Evolutionary conservation across 768 basidiomycete species (phyloP), one percentile per base, ranked within the genome.

Genomic region (Asterophora lycoperdoides): DNA sequence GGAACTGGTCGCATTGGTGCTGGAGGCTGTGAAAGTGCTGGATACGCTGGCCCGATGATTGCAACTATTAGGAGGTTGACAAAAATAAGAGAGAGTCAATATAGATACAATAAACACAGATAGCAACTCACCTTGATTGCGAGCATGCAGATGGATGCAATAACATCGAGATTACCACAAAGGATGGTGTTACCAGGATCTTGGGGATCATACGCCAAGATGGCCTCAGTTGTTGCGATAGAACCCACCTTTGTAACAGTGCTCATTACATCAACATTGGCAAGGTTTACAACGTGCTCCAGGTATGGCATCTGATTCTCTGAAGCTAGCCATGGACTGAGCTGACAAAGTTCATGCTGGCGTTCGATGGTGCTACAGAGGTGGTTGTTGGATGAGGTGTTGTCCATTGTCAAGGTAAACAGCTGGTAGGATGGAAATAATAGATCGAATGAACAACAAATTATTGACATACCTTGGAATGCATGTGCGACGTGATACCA

Each of bases 171-270:
- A 0, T 52, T 61, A 5, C 59, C 55, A 8, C 53, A 51, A 11
- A 62, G 50, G 3, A 68, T 53, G 7, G 49, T 42, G 41, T 68
- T 68, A 23, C 46, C 51, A 1, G 18, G 11, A 2, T 55, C 40
- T 0, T 13, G 19, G 1, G 67, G 67, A 29, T 69, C 59, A 41
- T 61, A 68, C 23, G 69, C 67, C 68, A 64, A 70, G 11, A 70
- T 69, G 0, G 64, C 64, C 0, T 43, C 55, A 8, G 54, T 42
- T 3, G 49, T 66, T 33, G 66, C 60, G 4, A 66, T 40, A 0
- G 52, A 51, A 1, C 59, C 56, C 11, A 61, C 59, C 43, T 59
- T 54, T 2, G 64, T 68, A n/a, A 69, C 61, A 13, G 52, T 23
- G 14, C 17, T 18, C 66, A 68, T 69, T 15, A 66, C 47, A 33